Base-by-base conservation (phyloP, 805 yeast species). In the Nakazawaea pomicola region DNA sequence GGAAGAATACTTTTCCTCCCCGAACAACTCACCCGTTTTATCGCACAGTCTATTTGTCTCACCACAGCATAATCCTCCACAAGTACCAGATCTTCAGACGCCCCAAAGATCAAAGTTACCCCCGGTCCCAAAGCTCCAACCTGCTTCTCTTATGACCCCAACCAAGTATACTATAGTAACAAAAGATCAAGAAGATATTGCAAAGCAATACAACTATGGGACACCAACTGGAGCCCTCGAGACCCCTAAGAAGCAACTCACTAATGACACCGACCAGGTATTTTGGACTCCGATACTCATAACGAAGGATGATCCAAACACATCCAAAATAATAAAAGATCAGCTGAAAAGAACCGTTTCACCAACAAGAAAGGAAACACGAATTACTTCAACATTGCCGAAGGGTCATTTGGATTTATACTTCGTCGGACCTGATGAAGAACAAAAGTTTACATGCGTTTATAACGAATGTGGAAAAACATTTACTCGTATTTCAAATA, bases 401-500 rank as follows among this genome's bases (percentile, higher is more conserved):
- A 88, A 93, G 3, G 97, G 97, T 3, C 83, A 87, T 36, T 76
- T 90, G 32, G 98, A 91, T 57, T 76, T 74, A 43, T 87, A 82
- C 53, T 82, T 91, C 60, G 74, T 72, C 38, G 95, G 95, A 1
- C 89, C 96, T 6, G 83, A 84, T 49, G 75, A 67, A 23, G 76
- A 83, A 36, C 83, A 81, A 46, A 67, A 73, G 23, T 95, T 74
- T 63, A 71, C 79, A 28, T 93, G 99, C 61, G 70, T 74, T 45
- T 91, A 70, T 60, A 75, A 83, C 12, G 70, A 71, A 41, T 93
- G 99, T 63, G 83, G 85, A 8, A 89, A 93, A 62, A 65, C 73
- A 41, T 91, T 93, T 62, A 79, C 89, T 6, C 72, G 99, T 55
- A 71, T 96, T 35, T 95, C 95, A 61, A 93, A 93, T 54, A 87